Evolutionary conservation across 2,329 filamentous ascomycete species (phyloP).

Genomic region (Fusarium chuoi): DNA sequence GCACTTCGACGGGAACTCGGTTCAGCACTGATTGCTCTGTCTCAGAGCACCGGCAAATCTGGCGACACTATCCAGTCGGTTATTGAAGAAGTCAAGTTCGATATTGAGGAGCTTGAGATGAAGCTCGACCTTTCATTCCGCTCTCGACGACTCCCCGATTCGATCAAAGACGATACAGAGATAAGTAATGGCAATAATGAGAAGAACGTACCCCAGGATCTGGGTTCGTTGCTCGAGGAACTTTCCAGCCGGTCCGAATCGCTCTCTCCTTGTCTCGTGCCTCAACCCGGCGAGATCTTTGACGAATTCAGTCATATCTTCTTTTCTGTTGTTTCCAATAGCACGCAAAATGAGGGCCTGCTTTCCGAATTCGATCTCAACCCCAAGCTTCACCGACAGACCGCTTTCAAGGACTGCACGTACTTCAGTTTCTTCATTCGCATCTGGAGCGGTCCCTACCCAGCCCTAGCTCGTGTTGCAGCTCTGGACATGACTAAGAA

Average conservation of each 20-base stretch:
- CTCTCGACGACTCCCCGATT: conserved; percentile 61
- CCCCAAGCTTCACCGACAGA: conserved; percentile 63
- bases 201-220: conserved; percentile 49
- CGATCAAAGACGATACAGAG: conserved; percentile 59
- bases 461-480: conserved; percentile 73
- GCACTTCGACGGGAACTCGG: conserved; percentile 72
- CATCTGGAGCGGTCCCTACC: conserved; percentile 78
- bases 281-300: conserved; percentile 63
- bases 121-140: conserved; percentile 77
- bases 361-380: conserved; percentile 64
- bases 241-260: conserved; percentile 50
- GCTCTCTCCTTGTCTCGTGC: conserved; percentile 63
- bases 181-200: conserved; percentile 44
- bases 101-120: conserved; percentile 80
- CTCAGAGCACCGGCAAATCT: conserved; percentile 66
- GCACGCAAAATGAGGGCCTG: conserved; percentile 51
- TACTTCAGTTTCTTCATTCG: conserved; percentile 81
- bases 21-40: conserved; percentile 73
- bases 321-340: conserved; percentile 61
- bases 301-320: conserved; percentile 69
- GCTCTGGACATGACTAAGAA: conserved; percentile 74
- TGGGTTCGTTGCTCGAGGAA: conserved; percentile 54
- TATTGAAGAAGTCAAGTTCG: conserved; percentile 73
- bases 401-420: conserved; percentile 69
- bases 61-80: conserved; percentile 74